These are phyloP conservation scores for Ziziphus jujuba DNA, from an alignment of 306 rosid species.

Conservation along the genomic window DNA sequence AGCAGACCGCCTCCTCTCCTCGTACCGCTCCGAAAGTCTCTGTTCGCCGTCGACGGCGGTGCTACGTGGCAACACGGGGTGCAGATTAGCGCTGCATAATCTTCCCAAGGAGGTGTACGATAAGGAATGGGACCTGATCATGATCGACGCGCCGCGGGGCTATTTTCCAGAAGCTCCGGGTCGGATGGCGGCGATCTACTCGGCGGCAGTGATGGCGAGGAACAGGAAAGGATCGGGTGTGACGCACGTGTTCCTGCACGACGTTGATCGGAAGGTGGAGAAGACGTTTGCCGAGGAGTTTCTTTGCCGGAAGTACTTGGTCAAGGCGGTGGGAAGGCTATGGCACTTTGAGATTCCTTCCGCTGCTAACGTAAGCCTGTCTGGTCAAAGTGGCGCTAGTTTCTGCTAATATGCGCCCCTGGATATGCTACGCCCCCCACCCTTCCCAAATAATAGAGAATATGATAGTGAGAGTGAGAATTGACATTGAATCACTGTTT, in stretches of 20 bases:
- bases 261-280: conserved; percentile 86
- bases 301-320: conserved; percentile 59
- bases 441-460: neutral
- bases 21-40: conserved; percentile 35
- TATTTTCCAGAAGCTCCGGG: conserved; percentile 88
- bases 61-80: conserved; percentile 52
- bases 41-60: conserved; percentile 49
- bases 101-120: conserved; percentile 69
- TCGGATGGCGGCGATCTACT: conserved; percentile 81
- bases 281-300: conserved; percentile 73
- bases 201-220: conserved; percentile 91
- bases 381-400: neutral
- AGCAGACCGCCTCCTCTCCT: conserved; percentile 45
- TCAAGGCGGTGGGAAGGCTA: conserved; percentile 61
- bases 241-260: conserved; percentile 89
- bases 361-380: conserved; percentile 19
- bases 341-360: conserved; percentile 82
- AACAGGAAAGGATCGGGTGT: conserved; percentile 60
- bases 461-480: neutral
- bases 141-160: conserved; percentile 89
- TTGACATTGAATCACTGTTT: neutral
- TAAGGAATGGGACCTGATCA: conserved; percentile 84
- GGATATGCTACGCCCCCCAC: neutral
- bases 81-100: conserved; percentile 68
- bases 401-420: conserved; percentile 43